Conservation (phyloP, 371 early-diverging fungal genomes). For the Fennellomyces sp. region DNA sequence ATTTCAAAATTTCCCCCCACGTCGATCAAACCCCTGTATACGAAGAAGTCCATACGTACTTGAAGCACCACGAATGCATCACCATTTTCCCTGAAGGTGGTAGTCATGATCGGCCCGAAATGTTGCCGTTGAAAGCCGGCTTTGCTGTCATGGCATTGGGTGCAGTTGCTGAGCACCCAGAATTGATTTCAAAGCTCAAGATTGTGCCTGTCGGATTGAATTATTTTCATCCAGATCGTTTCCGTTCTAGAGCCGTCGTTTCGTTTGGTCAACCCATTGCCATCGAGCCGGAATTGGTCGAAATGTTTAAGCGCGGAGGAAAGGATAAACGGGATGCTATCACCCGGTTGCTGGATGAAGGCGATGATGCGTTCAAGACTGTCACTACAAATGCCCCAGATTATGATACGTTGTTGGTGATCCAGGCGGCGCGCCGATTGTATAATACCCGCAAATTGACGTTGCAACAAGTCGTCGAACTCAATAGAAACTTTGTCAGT, state of each 20-base stretch:
- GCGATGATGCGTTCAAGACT: slow-evolving; percentile 77
- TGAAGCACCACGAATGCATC: slow-evolving; percentile 80
- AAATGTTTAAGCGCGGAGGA: slow-evolving; percentile 83
- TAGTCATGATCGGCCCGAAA: slow-evolving; percentile 92
- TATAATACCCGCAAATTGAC: slow-evolving; percentile 74
- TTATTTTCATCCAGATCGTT: slow-evolving; percentile 96
- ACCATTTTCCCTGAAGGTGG: slow-evolving; percentile 99
- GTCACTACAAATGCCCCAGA: slow-evolving; percentile 95
- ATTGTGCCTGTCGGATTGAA: slow-evolving; percentile 93
- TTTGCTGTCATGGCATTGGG: slow-evolving; percentile 64
- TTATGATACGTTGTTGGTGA: slow-evolving; percentile 88
- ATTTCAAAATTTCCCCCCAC: slow-evolving; percentile 80
- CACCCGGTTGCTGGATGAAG: slow-evolving; percentile 72
- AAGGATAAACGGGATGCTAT: slow-evolving; percentile 80
- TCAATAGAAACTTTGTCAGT: slow-evolving; percentile 85
- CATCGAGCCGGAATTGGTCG: slow-evolving; percentile 75
- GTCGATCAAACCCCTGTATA: slow-evolving; percentile 91
- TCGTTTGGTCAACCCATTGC: slow-evolving; percentile 93
- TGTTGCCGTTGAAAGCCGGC: slow-evolving; percentile 86
- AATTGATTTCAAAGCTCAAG: slow-evolving; percentile 67
- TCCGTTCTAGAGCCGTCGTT: slow-evolving; percentile 95
- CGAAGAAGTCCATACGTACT: slow-evolving; percentile 73
- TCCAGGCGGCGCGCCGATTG: slow-evolving; percentile 91
- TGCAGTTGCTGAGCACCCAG: slow-evolving; percentile 83
- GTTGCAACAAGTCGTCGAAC: slow-evolving; percentile 77